phyloP scores from a whole-genome alignment of 2,329 filamentous ascomycete genomes.

The Bisporella sp. region DNA sequence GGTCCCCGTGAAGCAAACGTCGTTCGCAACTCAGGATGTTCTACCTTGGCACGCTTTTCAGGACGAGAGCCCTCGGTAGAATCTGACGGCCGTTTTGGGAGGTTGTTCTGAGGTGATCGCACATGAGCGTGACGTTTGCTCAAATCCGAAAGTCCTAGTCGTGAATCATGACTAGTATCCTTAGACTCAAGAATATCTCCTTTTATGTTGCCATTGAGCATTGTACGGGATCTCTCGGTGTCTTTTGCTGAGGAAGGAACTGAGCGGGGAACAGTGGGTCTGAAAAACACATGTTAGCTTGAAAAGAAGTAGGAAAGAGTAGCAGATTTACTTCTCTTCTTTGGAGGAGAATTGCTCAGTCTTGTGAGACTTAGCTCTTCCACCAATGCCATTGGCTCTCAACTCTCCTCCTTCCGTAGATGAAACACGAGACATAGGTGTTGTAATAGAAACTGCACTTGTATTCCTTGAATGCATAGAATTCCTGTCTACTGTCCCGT shows the following conservation, averaged over 20 bases:
- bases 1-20: conserved; percentile 14
- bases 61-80: conserved; percentile 14
- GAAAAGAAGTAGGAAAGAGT: no score
- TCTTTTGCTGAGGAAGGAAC: background rate
- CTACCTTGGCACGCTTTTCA: conserved; percentile 24
- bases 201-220: conserved; percentile 2
- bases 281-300: no score
- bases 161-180: conserved; percentile 4
- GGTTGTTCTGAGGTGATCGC: conserved; percentile 15
- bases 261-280: background rate
- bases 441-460: conserved; percentile 12
- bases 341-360: no score
- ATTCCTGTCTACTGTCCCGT: conserved; percentile 6
- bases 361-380: background rate
- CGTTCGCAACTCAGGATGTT: conserved; percentile 7
- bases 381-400: background rate
- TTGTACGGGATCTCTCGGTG: background rate
- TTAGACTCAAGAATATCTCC: background rate
- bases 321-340: no score
- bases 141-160: conserved; percentile 1
- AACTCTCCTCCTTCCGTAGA: conserved; percentile 15
- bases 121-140: conserved; percentile 21
- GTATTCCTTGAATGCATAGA: conserved; percentile 13
- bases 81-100: conserved; percentile 23
- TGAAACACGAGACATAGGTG: conserved; percentile 16